A percentile compares a stretch with the other conserved stretches of the same genome.
These are phyloP conservation scores for Gaillardinia entomophila DNA, from an alignment of 805 yeast genomes.

Conservation along the genomic window DNA sequence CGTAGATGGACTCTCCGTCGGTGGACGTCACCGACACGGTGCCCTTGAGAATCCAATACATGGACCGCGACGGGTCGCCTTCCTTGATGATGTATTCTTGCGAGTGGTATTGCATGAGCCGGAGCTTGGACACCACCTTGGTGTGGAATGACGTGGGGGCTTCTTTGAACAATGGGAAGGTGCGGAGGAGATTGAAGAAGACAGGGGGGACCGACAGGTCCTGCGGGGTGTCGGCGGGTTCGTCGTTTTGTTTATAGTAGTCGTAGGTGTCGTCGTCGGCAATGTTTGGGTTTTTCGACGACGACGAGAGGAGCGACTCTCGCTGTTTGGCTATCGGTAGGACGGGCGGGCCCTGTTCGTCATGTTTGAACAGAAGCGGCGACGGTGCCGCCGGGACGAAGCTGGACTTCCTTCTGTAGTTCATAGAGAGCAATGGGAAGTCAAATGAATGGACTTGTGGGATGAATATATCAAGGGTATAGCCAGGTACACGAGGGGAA, in stretches of 20 bases:
- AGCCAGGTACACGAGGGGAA: too few species aligned
- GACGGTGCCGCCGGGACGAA: background rate
- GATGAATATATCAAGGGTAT: too few species aligned
- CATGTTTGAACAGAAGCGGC: background rate
- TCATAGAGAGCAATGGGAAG: too few species aligned
- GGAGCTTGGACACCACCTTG: slow-evolving; percentile 52
- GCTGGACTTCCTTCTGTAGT: background rate
- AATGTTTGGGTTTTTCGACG: background rate
- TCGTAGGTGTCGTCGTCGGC: slow-evolving; percentile 8
- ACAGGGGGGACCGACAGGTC: slow-evolving; percentile 42
- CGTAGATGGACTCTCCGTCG: slow-evolving; percentile 71
- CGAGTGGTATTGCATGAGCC: slow-evolving; percentile 57
- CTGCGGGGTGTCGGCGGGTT: slow-evolving; percentile 4
- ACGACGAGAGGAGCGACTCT: background rate
- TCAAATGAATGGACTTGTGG: too few species aligned
- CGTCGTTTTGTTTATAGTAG: slow-evolving; percentile 4
- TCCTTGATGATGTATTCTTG: slow-evolving; percentile 64
- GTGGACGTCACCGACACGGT: slow-evolving; percentile 70
- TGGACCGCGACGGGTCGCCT: slow-evolving; percentile 69
- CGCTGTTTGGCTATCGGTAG: too few species aligned
- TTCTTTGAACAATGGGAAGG: slow-evolving; percentile 58
- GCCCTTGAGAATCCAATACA: slow-evolving; percentile 78
- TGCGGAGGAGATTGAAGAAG: slow-evolving; percentile 45
- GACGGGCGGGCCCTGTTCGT: too few species aligned
- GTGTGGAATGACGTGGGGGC: slow-evolving; percentile 64